Percentiles rank a stretch among this genome's conserved stretches.
Conservation (phyloP, 1,139 yeast species). For the Yamadazyma diddensiae region DNA sequence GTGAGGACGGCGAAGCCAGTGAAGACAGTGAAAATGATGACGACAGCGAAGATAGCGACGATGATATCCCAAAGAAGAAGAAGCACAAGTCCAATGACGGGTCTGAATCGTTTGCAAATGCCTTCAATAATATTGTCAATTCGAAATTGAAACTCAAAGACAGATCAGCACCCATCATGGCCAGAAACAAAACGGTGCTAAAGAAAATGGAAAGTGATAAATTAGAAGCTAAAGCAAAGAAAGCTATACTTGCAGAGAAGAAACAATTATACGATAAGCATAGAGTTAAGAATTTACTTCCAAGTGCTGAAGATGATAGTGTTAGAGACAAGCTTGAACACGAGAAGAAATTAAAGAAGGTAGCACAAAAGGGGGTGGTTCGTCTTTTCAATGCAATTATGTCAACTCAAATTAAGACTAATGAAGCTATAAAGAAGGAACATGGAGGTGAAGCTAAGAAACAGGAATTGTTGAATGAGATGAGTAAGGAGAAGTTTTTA, state of each 20-base stretch:
- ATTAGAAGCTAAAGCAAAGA: conserved; percentile 79
- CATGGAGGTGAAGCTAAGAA: conserved; percentile 38
- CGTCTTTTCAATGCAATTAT: conserved; percentile 87
- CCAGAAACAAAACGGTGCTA: conserved; percentile 65
- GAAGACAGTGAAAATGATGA: conserved; percentile 8
- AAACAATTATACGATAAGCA: conserved; percentile 64
- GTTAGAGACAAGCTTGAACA: conserved; percentile 60
- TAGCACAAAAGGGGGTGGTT: conserved; percentile 93
- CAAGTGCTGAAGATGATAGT: conserved; percentile 52
- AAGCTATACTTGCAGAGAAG: conserved; percentile 68
- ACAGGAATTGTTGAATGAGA: conserved; percentile 69
- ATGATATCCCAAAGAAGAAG: conserved; percentile 50
- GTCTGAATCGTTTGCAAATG: conserved; percentile 71
- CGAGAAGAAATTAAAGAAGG: conserved; percentile 72
- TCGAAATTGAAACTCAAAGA: conserved; percentile 87
- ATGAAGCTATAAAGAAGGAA: conserved; percentile 37
- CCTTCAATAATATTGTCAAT: conserved; percentile 79
- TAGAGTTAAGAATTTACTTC: conserved; percentile 65
- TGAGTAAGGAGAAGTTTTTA: conserved; percentile 85
- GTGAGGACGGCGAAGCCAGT: conserved; percentile 6
- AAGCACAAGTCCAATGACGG: conserved; percentile 62
- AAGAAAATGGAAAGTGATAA: conserved; percentile 78
- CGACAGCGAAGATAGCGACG: conserved; percentile 14
- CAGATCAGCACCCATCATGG: conserved; percentile 85
- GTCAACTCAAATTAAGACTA: conserved; percentile 71